phyloP scores from a whole-genome alignment of 805 yeast species.

The Starmerella cellae region DNA sequence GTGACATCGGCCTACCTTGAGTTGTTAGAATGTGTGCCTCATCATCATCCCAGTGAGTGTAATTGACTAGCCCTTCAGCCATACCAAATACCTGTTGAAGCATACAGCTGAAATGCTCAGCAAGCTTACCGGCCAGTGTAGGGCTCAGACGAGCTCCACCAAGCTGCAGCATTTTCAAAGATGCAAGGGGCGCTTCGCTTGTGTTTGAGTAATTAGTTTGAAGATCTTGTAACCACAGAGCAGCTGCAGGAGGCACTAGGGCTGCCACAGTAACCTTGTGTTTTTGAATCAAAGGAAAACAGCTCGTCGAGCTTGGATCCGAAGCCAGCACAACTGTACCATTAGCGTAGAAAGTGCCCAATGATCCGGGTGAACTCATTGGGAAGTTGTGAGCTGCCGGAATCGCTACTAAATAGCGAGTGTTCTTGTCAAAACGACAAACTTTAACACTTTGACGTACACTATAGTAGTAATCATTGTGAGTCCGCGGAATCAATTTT shows the following conservation, averaged over 20 bases:
- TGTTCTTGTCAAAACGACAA: conserved; percentile 4
- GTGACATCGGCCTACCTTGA: conserved; percentile 15
- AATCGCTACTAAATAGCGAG: conserved; percentile 9
- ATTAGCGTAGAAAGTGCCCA: conserved; percentile 11
- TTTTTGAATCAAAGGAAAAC: conserved; percentile 11
- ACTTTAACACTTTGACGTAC: conserved; percentile 10
- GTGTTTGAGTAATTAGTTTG: background rate
- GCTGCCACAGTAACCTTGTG: conserved; percentile 12
- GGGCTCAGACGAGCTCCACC: conserved; percentile 17
- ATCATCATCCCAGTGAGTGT: conserved; percentile 11
- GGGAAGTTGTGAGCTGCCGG: conserved; percentile 16
- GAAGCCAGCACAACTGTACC: conserved; percentile 11
- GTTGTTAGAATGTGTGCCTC: conserved; percentile 7
- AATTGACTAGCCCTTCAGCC: conserved; percentile 18
- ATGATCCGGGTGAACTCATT: conserved; percentile 16
- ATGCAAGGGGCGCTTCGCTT: background rate
- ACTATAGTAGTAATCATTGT: conserved; percentile 15
- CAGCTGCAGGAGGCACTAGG: conserved; percentile 15
- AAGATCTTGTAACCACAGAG: conserved; percentile 14
- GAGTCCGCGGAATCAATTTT: conserved; percentile 16
- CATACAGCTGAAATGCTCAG: conserved; percentile 5
- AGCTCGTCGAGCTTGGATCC: conserved; percentile 11
- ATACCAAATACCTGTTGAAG: conserved; percentile 16
- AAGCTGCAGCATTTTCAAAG: conserved; percentile 9
- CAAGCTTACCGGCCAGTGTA: conserved; percentile 9